Percentiles rank a stretch among this genome's conserved stretches.
These are phyloP conservation scores for Trypanosoma avium DNA, from an alignment of 208 protist species.

Conservation along the genomic window DNA sequence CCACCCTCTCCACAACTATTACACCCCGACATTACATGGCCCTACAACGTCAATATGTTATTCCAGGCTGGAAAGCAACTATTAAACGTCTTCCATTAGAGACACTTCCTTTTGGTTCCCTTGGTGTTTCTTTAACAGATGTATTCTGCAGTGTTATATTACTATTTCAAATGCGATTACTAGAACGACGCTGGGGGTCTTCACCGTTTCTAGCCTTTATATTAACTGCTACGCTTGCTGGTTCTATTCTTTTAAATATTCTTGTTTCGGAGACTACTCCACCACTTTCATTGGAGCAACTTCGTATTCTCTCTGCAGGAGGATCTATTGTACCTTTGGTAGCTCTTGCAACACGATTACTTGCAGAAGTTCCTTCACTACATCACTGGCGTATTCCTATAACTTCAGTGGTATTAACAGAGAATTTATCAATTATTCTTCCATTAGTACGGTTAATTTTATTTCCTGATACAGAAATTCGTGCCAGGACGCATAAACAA, in stretches of 20 bases:
- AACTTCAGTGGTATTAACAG: conserved; percentile 33
- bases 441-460: conserved; percentile 51
- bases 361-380: conserved; percentile 47
- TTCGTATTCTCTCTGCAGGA: conserved; percentile 50
- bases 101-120: conserved; percentile 46
- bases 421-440: conserved; percentile 35
- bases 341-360: conserved; percentile 39
- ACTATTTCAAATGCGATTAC: conserved; percentile 48
- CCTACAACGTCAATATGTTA: not conserved
- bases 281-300: conserved; percentile 37
- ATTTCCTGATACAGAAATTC: conserved; percentile 37
- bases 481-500: conserved; percentile 33
- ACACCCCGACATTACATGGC: conserved; percentile 33
- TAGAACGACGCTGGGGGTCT: conserved; percentile 74
- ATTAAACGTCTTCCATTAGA: conserved; percentile 37
- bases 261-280: conserved; percentile 39
- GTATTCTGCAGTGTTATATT: conserved; percentile 30
- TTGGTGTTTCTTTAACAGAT: conserved; percentile 49
- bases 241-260: conserved; percentile 39
- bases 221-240: conserved; percentile 35
- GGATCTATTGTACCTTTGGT: conserved; percentile 52
- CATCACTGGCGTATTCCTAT: conserved; percentile 29
- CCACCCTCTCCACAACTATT: conserved; percentile 32
- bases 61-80: conserved; percentile 9
- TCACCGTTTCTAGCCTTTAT: conserved; percentile 53